Conservation (phyloP, 176 grass and related monocot genomes). For the Musa beccarii region DNA sequence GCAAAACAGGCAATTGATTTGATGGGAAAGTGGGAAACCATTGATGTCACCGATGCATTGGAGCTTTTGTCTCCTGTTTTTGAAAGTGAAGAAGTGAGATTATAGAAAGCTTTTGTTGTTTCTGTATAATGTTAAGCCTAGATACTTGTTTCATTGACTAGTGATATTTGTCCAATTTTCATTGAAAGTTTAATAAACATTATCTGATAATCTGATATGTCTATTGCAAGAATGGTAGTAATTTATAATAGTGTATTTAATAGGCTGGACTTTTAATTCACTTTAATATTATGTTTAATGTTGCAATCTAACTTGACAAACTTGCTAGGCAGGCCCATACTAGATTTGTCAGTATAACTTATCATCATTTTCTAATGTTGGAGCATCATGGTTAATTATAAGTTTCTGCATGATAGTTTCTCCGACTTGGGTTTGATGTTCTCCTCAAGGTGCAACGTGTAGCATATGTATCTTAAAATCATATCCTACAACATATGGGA, state of each 20-base stretch:
- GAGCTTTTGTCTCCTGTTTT: slow-evolving; percentile 91
- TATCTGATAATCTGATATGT: neutral
- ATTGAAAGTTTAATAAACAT: neutral
- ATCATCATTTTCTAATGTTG: too few relatives aligned
- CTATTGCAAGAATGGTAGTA: neutral
- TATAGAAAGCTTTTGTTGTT: slow-evolving; percentile 13
- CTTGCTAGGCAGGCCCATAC: too few relatives aligned
- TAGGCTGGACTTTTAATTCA: too few relatives aligned
- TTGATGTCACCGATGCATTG: slow-evolving; percentile 93
- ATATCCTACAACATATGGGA: neutral
- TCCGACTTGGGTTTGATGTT: neutral
- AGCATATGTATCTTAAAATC: neutral
- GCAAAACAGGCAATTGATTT: slow-evolving; percentile 93
- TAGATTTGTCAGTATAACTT: too few relatives aligned
- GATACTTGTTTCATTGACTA: neutral
- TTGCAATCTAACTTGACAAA: too few relatives aligned
- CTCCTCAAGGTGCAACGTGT: neutral
- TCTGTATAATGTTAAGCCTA: slow-evolving; percentile 14
- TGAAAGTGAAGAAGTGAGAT: slow-evolving; percentile 78
- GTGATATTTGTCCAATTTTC: slow-evolving; percentile 1
- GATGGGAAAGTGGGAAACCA: slow-evolving; percentile 89
- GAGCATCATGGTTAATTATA: too few relatives aligned
- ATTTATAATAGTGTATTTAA: neutral
- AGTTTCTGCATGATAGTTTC: neutral
- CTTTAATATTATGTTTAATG: too few relatives aligned